Evolutionary conservation across 2,329 filamentous ascomycete genomes (phyloP).

Genomic region (Aspergillus unguis): DNA sequence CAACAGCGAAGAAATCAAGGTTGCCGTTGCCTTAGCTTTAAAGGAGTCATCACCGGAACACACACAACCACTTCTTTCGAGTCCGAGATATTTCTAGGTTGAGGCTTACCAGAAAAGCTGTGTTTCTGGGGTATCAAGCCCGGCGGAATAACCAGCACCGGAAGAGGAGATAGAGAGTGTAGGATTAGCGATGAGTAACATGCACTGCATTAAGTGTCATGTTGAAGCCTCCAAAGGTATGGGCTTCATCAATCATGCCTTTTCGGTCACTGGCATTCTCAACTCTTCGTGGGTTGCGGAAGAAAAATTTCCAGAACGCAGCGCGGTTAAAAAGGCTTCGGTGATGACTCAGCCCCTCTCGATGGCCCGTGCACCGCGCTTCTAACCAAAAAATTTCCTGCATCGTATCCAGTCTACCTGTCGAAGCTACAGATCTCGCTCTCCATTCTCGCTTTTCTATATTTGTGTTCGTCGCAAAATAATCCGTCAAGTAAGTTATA

Average conservation of each 20-base stretch:
- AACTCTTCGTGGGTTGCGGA: slow-evolving; percentile 8
- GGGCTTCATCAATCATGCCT: slow-evolving; percentile 17
- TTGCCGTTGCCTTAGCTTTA: slow-evolving; percentile 46
- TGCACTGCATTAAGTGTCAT: slow-evolving; percentile 16
- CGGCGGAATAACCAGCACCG: slow-evolving; percentile 10
- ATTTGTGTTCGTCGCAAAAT: neutral
- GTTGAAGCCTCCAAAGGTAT: slow-evolving; percentile 8
- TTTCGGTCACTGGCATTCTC: slow-evolving; percentile 2
- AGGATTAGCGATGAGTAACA: slow-evolving; percentile 12
- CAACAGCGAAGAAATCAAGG: slow-evolving; percentile 52
- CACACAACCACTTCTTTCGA: slow-evolving; percentile 16
- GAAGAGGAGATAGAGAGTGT: slow-evolving; percentile 6
- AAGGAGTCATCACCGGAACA: slow-evolving; percentile 47
- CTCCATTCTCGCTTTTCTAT: neutral
- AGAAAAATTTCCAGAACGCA: slow-evolving; percentile 6
- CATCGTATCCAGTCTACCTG: slow-evolving; percentile 13
- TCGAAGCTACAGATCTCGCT: slow-evolving; percentile 18
- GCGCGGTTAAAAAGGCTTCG: slow-evolving; percentile 8
- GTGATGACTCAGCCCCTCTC: slow-evolving; percentile 19
- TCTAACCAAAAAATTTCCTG: slow-evolving; percentile 18
- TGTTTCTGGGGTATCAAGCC: slow-evolving; percentile 16
- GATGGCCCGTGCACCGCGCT: slow-evolving; percentile 15
- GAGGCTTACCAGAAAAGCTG: slow-evolving; percentile 24
- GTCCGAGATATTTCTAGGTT: slow-evolving; percentile 11
- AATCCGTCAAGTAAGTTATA: slow-evolving; percentile 27